Evolutionary conservation across 2,329 filamentous ascomycete species (phyloP), one percentile per base, ranked within the genome.

Genomic region (Ceratocystis diversiconidia): DNA sequence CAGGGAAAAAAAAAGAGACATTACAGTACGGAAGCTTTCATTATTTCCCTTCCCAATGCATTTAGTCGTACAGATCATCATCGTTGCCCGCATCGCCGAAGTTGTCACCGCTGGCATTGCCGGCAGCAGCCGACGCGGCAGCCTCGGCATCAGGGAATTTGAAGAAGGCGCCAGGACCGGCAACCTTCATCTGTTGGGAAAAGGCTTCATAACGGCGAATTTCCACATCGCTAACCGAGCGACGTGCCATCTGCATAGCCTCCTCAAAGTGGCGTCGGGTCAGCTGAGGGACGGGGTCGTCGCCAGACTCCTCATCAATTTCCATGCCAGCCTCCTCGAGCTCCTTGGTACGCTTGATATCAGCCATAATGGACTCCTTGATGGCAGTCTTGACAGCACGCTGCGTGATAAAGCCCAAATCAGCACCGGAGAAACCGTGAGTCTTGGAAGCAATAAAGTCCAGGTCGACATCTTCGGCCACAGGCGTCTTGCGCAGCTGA

Each of bases 361-460:
- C 92, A 60, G 82, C 75, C 19, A 85, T 80, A 72, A 99, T 99
- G 36, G 92, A 86, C 80, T 99, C 87, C 84, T 99, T 99, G 81
- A 99, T 99, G 72, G 94, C 94, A 73, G 97, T 87, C 86, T 99
- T 99, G 82, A 96, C 94, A 64, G 94, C 94, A 76, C 94, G 91
- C 81, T 99, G 94, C 28, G 94, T 96, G 75, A 99, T 92, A 81
- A 97, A 99, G 69, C 94, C 94, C 75, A 99, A 84, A 88, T 99
- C 94, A 73, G 94, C 94, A 92, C 94, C 94, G 66, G 94, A 97
- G 85, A 97, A 99, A 69, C 94, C 94, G 79, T 99, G 91, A 5
- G 94, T 99, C 83, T 95, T 95, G 78, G 87, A 88, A 65, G 94
- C 92, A 74, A 99, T 97, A 82, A 85, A 97, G 68, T 86, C 79